Conservation (phyloP, 1,284 basidiomycete species). For the Athelia psychrophila region DNA sequence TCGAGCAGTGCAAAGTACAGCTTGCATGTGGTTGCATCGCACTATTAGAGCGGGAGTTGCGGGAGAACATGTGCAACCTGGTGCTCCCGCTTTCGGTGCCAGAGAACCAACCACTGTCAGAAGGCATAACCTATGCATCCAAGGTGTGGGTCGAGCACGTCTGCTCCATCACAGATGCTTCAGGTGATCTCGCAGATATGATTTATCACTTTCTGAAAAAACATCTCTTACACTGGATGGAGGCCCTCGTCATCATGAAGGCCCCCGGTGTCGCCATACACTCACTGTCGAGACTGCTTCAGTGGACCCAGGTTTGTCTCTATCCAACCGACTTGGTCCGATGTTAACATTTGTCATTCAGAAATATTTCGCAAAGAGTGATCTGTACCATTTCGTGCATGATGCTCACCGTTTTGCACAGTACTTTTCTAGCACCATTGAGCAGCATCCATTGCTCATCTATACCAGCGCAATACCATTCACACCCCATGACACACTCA, state of each 20-base stretch:
- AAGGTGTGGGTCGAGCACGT: neutral
- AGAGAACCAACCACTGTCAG: neutral
- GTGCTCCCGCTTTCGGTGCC: neutral
- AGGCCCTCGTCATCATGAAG: neutral
- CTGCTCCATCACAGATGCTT: neutral
- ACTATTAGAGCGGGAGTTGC: neutral
- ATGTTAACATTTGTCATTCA: neutral
- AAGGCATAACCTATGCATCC: neutral
- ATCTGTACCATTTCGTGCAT: neutral
- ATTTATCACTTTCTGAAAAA: neutral
- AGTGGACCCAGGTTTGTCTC: neutral
- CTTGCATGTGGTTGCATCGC: neutral
- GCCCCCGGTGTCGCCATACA: neutral
- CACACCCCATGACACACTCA: neutral
- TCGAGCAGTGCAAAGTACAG: neutral
- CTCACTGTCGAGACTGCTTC: neutral
- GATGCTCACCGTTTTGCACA: neutral
- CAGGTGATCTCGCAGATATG: neutral
- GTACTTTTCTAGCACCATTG: neutral
- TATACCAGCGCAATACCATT: neutral
- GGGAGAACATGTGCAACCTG: neutral
- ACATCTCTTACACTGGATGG: conserved; percentile 1
- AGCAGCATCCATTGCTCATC: neutral
- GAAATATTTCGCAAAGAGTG: neutral
- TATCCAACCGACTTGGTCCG: neutral